Evolutionary conservation across 2,329 filamentous ascomycete genomes (phyloP), one percentile per base, ranked within the genome.

Genomic region (Penicillium sp.): DNA sequence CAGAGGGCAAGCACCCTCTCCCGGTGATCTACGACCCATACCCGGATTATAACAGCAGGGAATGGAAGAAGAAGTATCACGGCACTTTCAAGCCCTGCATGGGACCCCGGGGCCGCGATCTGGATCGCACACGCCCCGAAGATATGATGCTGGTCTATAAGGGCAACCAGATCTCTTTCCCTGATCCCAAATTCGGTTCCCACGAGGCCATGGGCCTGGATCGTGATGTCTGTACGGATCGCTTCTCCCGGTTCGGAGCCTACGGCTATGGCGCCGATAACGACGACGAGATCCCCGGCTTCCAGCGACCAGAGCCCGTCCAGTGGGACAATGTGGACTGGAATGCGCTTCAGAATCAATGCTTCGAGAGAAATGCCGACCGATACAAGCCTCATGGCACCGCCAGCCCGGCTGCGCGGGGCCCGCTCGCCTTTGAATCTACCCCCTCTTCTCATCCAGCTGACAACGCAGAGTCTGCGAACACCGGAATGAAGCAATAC

Each of bases 261-360:
- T 79, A 79, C 47, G 69, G 69, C 4, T 62, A 63, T 38, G 64
- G 62, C 36, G 61, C 67, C 33, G 60, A 61, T 12, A 48, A 45
- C 36, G 45, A 52, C 4, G 59, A 66, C 3, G 44, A 55, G 4
- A 42, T 59, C 8, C 44, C 55, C 18, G 61, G 62, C 24, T 58
- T 63, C 45, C 57, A 50, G 26, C 62, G 60, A 26, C 53, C 62
- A 13, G 47, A 50, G 1, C 51, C 54, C 1, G 56, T 68, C 5
- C 48, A 63, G 26, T 90, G 85, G 83, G 73, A 79, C 27, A 71
- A 74, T 26, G 78, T 89, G 29, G 76, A 81, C 53, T 93, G 88
- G 88, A 84, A 84, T 11, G 68, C 77, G 29, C 71, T 91, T 13
- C 86, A 91, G 63, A 72, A 81, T 44, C 69, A 78, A 27, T 93